A percentile compares a stretch with the other conserved stretches of the same genome.
phyloP scores from a whole-genome alignment of 345 rosid species.

The Noccaea bulbosa region DNA sequence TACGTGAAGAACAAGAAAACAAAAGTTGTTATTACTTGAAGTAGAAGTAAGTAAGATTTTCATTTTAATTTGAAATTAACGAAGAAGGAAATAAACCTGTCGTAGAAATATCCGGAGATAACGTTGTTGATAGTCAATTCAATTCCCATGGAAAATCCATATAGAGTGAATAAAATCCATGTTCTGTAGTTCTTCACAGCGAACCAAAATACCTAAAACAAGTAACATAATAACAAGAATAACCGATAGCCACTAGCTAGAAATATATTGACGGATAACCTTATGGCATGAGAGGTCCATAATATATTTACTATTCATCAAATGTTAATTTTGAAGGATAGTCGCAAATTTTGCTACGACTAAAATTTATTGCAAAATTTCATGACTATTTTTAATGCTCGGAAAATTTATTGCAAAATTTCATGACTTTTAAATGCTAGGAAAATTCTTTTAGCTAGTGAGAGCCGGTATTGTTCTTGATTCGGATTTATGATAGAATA shows the following conservation, averaged over 20 bases:
- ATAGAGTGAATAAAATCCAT: slow-evolving; percentile 71
- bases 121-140: slow-evolving; percentile 70
- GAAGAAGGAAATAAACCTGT: slow-evolving; percentile 54
- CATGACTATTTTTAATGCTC: no score
- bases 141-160: slow-evolving; percentile 77
- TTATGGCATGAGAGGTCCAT: no score
- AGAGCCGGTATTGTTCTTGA: neutral
- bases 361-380: neutral
- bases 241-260: neutral
- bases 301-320: neutral
- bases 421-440: neutral
- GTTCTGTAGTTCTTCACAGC: slow-evolving; percentile 73
- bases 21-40: slow-evolving; percentile 16
- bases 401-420: neutral
- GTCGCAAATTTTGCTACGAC: neutral
- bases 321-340: neutral
- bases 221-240: neutral
- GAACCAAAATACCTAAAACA: slow-evolving; percentile 60
- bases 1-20: slow-evolving; percentile 24
- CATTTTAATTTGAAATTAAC: neutral
- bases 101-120: slow-evolving; percentile 66
- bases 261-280: neutral
- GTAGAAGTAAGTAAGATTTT: neutral
- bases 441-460: neutral
- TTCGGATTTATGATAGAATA: neutral